A percentile compares a stretch with the other conserved stretches of the same genome.
phyloP scores from a whole-genome alignment of 345 rosid species.

The Euphorbia tirucalli region DNA sequence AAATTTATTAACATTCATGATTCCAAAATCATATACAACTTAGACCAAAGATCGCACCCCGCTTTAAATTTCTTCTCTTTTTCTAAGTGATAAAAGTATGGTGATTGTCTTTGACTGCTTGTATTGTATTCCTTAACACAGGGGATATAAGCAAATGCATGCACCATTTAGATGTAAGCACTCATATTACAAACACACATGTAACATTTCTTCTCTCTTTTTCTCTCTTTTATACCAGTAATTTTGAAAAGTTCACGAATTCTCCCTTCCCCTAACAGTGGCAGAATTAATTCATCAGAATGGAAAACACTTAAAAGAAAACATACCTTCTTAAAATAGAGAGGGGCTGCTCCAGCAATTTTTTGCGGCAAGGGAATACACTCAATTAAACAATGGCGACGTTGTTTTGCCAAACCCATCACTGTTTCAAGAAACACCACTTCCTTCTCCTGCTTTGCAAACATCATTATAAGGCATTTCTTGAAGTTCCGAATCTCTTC shows the following conservation, averaged over 20 bases:
- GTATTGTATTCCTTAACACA: too few species aligned
- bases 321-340: conserved; percentile 78
- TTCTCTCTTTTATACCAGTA: too few species aligned
- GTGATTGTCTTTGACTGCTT: too few species aligned
- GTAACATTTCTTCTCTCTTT: too few species aligned
- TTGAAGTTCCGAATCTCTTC: conserved; percentile 88
- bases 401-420: conserved; percentile 75
- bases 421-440: conserved; percentile 85
- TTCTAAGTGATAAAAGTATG: too few species aligned
- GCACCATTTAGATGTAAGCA: too few species aligned
- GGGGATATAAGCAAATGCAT: too few species aligned
- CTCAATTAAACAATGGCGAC: conserved; percentile 78
- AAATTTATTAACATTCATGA: too few species aligned
- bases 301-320: background rate
- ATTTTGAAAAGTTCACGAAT: background rate
- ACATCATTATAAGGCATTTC: conserved; percentile 92
- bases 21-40: background rate
- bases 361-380: conserved; percentile 76
- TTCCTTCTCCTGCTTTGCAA: conserved; percentile 78
- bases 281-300: background rate
- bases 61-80: too few species aligned
- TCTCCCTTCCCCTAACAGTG: background rate
- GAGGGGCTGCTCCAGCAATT: conserved; percentile 74
- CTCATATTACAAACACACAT: too few species aligned
- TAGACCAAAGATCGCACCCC: background rate